phyloP scores from a whole-genome alignment of 176 grass and related monocot genomes.

The Zoysia pacifica region DNA sequence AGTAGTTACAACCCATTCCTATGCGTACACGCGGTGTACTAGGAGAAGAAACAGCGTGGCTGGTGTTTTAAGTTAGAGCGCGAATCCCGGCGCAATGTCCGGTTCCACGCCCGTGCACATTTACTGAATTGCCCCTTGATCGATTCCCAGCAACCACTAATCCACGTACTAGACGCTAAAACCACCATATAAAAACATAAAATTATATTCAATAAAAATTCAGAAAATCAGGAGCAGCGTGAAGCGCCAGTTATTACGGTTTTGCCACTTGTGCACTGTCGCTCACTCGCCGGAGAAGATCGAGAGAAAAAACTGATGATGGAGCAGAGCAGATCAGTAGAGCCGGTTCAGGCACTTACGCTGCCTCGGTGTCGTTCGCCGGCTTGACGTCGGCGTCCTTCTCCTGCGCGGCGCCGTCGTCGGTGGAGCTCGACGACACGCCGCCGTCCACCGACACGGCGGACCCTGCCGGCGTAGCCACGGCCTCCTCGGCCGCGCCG shows the following conservation, averaged over 20 bases:
- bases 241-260: neutral
- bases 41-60: constrained; percentile 2
- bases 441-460: constrained; percentile 37
- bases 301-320: too few species aligned
- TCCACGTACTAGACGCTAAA: neutral
- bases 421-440: constrained; percentile 51
- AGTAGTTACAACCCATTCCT: too few species aligned
- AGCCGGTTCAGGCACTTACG: constrained; percentile 26
- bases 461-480: constrained; percentile 12
- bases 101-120: neutral
- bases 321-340: neutral
- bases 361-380: constrained; percentile 40
- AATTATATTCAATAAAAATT: neutral
- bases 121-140: constrained; percentile 9
- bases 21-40: too few species aligned
- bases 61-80: constrained; percentile 14
- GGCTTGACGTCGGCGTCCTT: constrained; percentile 35
- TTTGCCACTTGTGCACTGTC: neutral
- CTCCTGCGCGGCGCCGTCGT: constrained; percentile 41
- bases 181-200: neutral
- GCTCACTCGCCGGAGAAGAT: neutral
- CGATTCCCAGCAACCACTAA: neutral
- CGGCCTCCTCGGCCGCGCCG: neutral
- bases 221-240: neutral
- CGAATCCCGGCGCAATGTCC: constrained; percentile 38